A percentile compares a stretch with the other conserved stretches of the same genome.
phyloP scores from a whole-genome alignment of 73 alveolate species.

The Paramecium primaurelia region DNA sequence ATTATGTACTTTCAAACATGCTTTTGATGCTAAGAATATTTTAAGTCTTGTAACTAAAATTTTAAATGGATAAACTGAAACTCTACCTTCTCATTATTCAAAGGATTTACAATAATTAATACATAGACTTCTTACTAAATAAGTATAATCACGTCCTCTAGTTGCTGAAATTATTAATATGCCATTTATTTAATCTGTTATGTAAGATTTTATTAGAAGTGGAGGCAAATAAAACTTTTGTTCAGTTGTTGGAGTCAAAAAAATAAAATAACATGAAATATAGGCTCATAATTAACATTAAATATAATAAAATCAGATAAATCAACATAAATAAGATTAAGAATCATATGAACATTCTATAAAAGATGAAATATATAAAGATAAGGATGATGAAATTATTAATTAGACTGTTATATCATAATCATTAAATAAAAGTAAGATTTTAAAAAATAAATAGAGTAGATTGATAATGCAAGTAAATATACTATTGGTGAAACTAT shows the following conservation, averaged over 20 bases:
- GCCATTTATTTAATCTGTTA: neutral
- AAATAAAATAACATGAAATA: neutral
- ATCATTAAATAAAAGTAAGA: neutral
- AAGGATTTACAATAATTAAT: constrained; percentile 34
- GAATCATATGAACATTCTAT: neutral
- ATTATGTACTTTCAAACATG: constrained; percentile 92
- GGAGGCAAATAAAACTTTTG: neutral
- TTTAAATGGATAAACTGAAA: constrained; percentile 82
- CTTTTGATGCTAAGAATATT: constrained; percentile 93
- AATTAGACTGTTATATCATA: neutral
- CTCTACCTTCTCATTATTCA: constrained; percentile 85
- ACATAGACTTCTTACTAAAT: constrained; percentile 7
- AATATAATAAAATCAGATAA: neutral
- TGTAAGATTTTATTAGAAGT: constrained; percentile 41
- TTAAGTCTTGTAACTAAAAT: constrained; percentile 86
- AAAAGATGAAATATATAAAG: neutral
- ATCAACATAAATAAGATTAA: neutral
- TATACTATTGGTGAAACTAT: constrained; percentile 14
- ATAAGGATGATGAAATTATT: neutral
- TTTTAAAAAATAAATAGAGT: neutral
- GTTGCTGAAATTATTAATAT: constrained; percentile 13
- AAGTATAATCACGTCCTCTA: constrained; percentile 12
- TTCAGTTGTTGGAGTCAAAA: constrained; percentile 9
- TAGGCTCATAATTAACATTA: neutral
- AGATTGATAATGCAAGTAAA: neutral